Evolutionary conservation across 306 rosid genomes (phyloP).

Genomic region (Quercus suber): DNA sequence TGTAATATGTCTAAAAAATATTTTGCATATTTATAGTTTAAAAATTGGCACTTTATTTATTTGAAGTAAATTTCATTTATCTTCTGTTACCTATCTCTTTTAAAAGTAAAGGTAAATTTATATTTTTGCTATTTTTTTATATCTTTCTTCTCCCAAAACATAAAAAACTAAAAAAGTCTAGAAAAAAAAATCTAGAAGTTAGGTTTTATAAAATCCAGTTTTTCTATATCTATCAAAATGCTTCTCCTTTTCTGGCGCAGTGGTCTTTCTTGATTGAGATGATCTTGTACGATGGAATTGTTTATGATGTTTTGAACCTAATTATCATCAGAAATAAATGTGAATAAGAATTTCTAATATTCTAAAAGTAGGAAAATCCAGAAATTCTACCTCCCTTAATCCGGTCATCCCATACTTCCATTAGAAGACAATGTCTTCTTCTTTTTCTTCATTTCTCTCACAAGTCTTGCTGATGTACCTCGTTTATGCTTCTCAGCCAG

Average conservation of each 20-base stretch:
- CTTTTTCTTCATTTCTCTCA: slow-evolving; percentile 42
- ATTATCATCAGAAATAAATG: slow-evolving; percentile 9
- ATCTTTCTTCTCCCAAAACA: too few relatives aligned
- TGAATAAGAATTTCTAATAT: slow-evolving; percentile 1
- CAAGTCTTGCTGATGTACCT: slow-evolving; percentile 67
- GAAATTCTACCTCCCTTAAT: neutral
- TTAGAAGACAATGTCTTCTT: slow-evolving; percentile 35
- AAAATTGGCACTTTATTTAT: accelerated
- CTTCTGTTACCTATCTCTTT: accelerated
- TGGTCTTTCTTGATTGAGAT: slow-evolving; percentile 28
- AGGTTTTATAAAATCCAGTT: too few relatives aligned
- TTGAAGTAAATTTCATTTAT: accelerated
- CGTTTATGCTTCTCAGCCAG: slow-evolving; percentile 73
- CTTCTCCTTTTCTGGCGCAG: slow-evolving; percentile 23
- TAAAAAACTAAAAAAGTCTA: too few relatives aligned
- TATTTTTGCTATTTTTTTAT: too few relatives aligned
- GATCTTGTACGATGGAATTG: slow-evolving; percentile 30
- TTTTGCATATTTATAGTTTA: accelerated
- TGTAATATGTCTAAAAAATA: accelerated
- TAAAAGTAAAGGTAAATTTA: accelerated
- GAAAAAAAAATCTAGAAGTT: too few relatives aligned
- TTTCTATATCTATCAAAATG: slow-evolving; percentile 18
- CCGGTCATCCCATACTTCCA: slow-evolving; percentile 30
- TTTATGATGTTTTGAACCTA: slow-evolving; percentile 32
- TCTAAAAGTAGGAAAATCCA: slow-evolving; percentile 8